Evolutionary conservation across 2,329 filamentous ascomycete genomes (phyloP), one percentile per base, ranked within the genome.

Genomic region (Rutstroemia sydowiana): DNA sequence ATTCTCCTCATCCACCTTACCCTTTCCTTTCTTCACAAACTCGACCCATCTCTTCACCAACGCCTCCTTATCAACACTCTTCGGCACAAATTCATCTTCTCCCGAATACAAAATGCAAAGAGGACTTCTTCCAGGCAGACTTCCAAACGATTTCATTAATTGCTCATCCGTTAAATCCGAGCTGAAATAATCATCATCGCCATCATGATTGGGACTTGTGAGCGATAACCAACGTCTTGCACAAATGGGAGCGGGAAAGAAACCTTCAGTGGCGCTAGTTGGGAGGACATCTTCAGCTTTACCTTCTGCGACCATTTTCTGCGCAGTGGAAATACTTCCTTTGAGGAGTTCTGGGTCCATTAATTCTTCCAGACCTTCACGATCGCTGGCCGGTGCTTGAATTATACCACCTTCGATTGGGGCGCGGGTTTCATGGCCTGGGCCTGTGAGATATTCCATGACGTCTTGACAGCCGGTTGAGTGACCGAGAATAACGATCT

Each of bases 391-490:
- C 3, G 80, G 75, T 1, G 82, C 82, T 66, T 87, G 84, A 39
- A 87, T 68, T n/a, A 87, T 79, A 0, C 74, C 75, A 16, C 81
- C 84, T 44, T 85, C 73, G 10, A 87, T 70, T 0, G 53, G 51
- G 0, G 74, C 70, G 4, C 76, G 67, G 6, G 60, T 55, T 43
- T 60, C 55, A 30, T 60, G 53, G n/a, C 58, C 59, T 2, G 55
- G n/a, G 20, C 64, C 64, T 7, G 61, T 64, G 5, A 84, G 64
- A 58, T 87, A 87, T 59, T 85, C 78, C 69, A 87, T 75, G 11
- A 81, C 73, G 63, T 86, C 83, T 65, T 87, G 84, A 59, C 79
- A 85, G 0, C 84, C 84, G 0, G 84, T 87, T 2, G 78, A 83
- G 59, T 86, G 82, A 2, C 84, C 84, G 78, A 87, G 82, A 13